phyloP scores from a whole-genome alignment of 2,329 filamentous ascomycete species.

The Biscogniauxia mediterranea region DNA sequence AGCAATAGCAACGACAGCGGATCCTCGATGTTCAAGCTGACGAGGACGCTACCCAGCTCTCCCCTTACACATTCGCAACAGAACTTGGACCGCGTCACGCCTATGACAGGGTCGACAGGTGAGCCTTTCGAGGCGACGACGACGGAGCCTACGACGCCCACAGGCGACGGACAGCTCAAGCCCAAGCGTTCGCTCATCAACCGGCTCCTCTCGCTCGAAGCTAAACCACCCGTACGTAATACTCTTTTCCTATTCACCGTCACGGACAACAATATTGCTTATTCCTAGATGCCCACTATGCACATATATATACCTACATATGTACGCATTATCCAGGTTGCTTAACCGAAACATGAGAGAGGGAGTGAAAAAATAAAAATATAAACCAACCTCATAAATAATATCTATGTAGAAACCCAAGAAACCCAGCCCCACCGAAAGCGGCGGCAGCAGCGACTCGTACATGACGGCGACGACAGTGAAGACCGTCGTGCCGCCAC shows the following conservation, averaged over 20 bases:
- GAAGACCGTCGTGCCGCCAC: too few species aligned
- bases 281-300: too few species aligned
- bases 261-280: too few species aligned
- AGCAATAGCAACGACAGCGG: conserved; percentile 18
- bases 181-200: conserved; percentile 17
- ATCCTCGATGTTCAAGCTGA: background rate
- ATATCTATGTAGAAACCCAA: background rate
- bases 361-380: too few species aligned
- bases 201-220: conserved; percentile 9
- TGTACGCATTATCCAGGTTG: too few species aligned
- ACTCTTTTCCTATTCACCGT: too few species aligned
- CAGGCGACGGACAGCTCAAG: conserved; percentile 3
- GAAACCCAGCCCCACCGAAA: background rate
- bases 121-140: background rate
- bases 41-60: conserved; percentile 4
- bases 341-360: too few species aligned
- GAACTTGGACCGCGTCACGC: conserved; percentile 9
- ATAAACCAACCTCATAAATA: too few species aligned
- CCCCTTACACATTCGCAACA: conserved; percentile 6
- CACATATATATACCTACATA: too few species aligned
- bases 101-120: background rate
- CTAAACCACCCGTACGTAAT: conserved; percentile 12
- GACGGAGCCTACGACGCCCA: conserved; percentile 1
- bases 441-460: background rate
- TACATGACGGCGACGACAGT: background rate